These are phyloP conservation scores for Suillus subluteus DNA, from an alignment of 768 basidiomycete species.

Conservation along the genomic window DNA sequence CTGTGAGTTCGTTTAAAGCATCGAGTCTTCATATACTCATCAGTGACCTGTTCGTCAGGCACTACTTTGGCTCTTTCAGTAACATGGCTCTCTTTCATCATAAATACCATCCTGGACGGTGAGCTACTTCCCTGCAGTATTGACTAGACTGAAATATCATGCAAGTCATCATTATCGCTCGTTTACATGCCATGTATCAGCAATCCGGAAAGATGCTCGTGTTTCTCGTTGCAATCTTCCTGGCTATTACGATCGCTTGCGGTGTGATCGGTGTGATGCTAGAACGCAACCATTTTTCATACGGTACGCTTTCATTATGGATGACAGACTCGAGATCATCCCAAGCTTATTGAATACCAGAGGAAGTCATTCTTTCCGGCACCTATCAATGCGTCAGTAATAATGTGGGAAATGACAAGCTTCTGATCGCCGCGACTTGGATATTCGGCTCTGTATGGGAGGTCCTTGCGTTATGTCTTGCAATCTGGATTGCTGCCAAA, in stretches of 20 bases:
- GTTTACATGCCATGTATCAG: conserved; percentile 1
- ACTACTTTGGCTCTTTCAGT: neutral
- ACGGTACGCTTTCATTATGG: neutral
- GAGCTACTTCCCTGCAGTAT: neutral
- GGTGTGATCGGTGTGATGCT: neutral
- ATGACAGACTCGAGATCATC: neutral
- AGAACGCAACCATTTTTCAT: neutral
- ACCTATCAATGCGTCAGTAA: neutral
- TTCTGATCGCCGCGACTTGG: neutral
- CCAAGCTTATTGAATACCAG: neutral
- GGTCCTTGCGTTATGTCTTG: neutral
- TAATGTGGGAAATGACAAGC: neutral
- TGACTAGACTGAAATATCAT: neutral
- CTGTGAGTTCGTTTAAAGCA: neutral
- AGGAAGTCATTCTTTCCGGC: neutral
- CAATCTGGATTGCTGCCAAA: neutral
- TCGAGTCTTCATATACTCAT: neutral
- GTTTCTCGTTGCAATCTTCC: neutral
- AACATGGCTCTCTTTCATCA: neutral
- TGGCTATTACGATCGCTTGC: neutral
- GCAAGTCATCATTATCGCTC: neutral
- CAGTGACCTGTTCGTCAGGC: neutral
- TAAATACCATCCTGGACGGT: neutral
- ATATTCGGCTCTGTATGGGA: neutral
- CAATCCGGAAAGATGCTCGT: neutral